These are phyloP conservation scores for Acanthamoeba sp. DNA, from an alignment of 208 protist species.

Conservation along the genomic window DNA sequence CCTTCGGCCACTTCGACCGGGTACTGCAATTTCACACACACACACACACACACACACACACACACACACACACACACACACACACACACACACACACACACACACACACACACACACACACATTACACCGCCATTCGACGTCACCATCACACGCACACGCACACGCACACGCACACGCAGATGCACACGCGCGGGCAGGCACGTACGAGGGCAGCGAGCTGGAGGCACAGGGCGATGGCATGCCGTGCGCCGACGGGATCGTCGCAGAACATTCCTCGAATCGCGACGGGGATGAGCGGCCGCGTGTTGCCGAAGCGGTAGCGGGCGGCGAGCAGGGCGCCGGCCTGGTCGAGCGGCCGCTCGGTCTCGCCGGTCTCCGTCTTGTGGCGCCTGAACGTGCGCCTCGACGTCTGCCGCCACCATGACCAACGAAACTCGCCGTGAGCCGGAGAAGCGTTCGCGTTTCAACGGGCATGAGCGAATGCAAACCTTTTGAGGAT, in stretches of 20 bases:
- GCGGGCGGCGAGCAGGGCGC: constrained; percentile 37
- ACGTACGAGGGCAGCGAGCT: constrained; percentile 13
- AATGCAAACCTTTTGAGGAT: not conserved
- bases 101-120: not conserved
- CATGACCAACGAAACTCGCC: not conserved
- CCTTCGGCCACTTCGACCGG: not conserved
- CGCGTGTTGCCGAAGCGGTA: constrained; percentile 3
- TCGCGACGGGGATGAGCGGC: not conserved
- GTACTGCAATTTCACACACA: not conserved
- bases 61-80: not conserved
- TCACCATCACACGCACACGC: not conserved
- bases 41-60: not conserved
- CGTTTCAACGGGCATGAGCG: no score
- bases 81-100: not conserved
- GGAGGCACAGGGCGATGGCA: constrained; percentile 22
- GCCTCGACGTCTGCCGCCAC: not conserved
- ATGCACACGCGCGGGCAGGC: not conserved
- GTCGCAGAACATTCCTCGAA: constrained; percentile 39
- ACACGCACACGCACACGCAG: not conserved
- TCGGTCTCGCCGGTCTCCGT: not conserved
- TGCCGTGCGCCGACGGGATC: constrained; percentile 42
- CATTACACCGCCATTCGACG: not conserved
- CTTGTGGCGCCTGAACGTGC: constrained; percentile 6
- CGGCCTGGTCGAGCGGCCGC: constrained; percentile 15
- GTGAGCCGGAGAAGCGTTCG: no score